Percentiles rank a stretch among this genome's conserved stretches.
These are phyloP conservation scores for Penicillium verhagenii DNA, from an alignment of 495 filamentous ascomycete species.

Conservation along the genomic window DNA sequence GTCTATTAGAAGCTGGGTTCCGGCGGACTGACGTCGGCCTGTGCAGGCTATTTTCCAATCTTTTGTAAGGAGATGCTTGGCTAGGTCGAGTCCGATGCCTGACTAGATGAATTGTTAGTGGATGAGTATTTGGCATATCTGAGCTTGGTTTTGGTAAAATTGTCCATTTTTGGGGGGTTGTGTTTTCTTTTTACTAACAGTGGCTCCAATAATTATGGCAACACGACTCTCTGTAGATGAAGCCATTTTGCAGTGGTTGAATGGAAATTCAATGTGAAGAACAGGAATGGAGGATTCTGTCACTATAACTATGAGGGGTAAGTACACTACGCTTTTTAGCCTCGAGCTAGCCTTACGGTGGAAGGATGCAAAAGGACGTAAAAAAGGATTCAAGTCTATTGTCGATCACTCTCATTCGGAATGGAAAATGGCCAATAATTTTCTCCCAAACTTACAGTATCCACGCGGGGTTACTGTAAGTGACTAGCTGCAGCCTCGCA, in stretches of 20 bases:
- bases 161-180: no score
- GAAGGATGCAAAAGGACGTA: background rate
- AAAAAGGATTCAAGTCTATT: background rate
- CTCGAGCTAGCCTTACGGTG: background rate
- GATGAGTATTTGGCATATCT: background rate
- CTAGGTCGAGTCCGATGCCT: slow-evolving; percentile 28
- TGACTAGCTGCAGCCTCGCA: background rate
- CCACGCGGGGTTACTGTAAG: background rate
- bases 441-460: background rate
- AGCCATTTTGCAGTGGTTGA: slow-evolving; percentile 14
- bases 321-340: no score
- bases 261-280: no score
- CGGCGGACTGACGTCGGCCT: slow-evolving; percentile 20
- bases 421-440: background rate
- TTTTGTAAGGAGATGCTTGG: slow-evolving; percentile 18
- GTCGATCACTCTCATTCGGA: background rate
- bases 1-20: slow-evolving; percentile 14
- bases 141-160: no score
- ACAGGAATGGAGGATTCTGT: no score
- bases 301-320: background rate
- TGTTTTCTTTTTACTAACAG: slow-evolving; percentile 19
- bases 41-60: slow-evolving; percentile 29
- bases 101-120: slow-evolving; percentile 16
- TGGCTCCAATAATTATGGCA: slow-evolving; percentile 22
- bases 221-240: slow-evolving; percentile 15